A percentile compares a stretch with the other conserved stretches of the same genome.
These are phyloP conservation scores for Kwoniella botswanensis DNA, from an alignment of 768 basidiomycete species.

Conservation along the genomic window DNA sequence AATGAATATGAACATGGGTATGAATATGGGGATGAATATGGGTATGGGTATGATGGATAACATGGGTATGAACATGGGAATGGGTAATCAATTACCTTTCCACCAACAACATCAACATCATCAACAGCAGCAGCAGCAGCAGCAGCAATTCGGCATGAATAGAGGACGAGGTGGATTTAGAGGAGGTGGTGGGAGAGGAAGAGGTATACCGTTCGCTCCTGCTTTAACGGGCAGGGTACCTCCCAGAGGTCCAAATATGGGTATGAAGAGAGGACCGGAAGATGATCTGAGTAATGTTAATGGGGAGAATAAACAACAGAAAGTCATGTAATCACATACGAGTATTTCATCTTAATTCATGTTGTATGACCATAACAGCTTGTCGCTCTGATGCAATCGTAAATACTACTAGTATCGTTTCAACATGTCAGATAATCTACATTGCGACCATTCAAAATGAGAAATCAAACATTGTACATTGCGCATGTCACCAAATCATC, in stretches of 20 bases:
- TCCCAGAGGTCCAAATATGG: not conserved
- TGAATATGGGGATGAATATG: conserved; percentile 41
- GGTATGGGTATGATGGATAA: conserved; percentile 18
- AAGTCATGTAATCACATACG: conserved; percentile 10
- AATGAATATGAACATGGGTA: conserved; percentile 26
- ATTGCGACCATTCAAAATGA: no score
- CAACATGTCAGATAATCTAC: not conserved
- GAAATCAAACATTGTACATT: no score
- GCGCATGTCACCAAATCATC: no score
- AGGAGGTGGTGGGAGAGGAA: conserved; percentile 4
- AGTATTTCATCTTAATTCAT: not conserved
- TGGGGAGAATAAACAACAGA: conserved; percentile 18
- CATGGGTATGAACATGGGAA: conserved; percentile 33
- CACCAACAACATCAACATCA: not conserved
- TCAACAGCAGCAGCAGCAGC: not conserved
- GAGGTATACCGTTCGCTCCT: not conserved
- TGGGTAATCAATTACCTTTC: conserved; percentile 5
- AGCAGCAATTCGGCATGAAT: not conserved
- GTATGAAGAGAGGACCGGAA: conserved; percentile 16
- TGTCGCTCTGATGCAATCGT: no score
- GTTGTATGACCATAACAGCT: not conserved
- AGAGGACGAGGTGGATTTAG: conserved; percentile 1
- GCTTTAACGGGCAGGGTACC: not conserved
- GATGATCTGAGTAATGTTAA: conserved; percentile 14
- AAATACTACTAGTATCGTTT: not conserved